These are phyloP conservation scores for Fibroporia radiculosa DNA, from an alignment of 768 basidiomycete species.

Conservation along the genomic window DNA sequence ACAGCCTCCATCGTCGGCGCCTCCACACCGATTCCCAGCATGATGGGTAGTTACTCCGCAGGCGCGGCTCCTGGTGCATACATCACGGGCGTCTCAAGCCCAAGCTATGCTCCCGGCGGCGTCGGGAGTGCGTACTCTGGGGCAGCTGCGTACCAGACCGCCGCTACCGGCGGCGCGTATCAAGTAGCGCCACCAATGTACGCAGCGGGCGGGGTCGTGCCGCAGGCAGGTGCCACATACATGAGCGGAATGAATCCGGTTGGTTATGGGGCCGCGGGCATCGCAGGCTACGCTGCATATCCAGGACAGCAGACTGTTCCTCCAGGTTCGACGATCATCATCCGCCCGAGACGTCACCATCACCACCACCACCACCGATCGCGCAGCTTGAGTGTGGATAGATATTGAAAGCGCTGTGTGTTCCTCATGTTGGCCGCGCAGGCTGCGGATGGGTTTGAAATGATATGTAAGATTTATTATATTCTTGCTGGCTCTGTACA, in stretches of 20 bases:
- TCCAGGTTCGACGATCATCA: conserved; percentile 19
- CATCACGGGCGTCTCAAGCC: background rate
- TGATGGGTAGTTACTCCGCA: no score
- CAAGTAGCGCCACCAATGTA: background rate
- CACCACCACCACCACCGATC: conserved; percentile 12
- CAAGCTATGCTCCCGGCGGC: background rate
- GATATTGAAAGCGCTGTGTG: background rate
- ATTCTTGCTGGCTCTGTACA: no score
- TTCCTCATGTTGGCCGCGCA: no score
- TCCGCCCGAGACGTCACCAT: conserved; percentile 9
- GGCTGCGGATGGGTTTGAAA: no score
- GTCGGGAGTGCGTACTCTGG: background rate
- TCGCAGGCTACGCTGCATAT: conserved; percentile 3
- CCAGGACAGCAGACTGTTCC: conserved; percentile 8
- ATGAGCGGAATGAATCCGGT: background rate
- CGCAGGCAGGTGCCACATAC: background rate
- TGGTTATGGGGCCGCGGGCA: background rate
- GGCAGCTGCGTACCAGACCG: background rate
- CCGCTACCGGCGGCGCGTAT: no score
- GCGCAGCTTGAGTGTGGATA: background rate
- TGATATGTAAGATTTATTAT: no score
- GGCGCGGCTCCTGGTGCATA: background rate
- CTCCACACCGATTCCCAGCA: background rate
- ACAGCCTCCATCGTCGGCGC: background rate
- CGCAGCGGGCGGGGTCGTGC: background rate